Conservation (phyloP, 2,329 filamentous ascomycete genomes). For the Fusarium pseudocircinatum region DNA sequence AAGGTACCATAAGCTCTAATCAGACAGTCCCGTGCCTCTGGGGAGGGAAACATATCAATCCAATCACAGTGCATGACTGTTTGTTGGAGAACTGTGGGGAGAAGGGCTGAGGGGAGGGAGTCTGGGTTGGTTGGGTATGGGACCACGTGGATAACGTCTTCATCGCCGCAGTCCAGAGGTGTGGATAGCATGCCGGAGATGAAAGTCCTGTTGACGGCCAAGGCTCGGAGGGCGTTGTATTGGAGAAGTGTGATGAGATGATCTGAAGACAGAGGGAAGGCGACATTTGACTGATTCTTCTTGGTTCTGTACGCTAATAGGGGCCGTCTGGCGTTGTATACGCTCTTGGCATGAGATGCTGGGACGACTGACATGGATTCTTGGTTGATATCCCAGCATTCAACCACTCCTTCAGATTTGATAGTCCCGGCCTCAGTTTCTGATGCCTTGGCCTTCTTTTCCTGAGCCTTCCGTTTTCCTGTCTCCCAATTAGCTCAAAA, state of each 20-base stretch:
- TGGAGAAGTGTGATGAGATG: constrained; percentile 28
- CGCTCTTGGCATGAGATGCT: background rate
- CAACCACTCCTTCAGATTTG: background rate
- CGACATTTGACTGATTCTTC: background rate
- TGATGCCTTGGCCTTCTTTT: background rate
- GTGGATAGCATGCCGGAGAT: constrained; percentile 12
- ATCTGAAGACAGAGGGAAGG: constrained; percentile 12
- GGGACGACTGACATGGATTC: background rate
- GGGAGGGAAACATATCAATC: constrained; percentile 18
- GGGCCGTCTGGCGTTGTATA: background rate
- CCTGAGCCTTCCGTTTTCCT: constrained; percentile 7
- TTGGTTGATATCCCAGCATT: constrained; percentile 19
- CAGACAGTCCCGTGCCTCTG: constrained; percentile 1
- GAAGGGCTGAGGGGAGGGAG: background rate
- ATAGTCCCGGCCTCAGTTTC: background rate
- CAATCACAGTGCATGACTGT: constrained; percentile 19
- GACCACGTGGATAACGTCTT: constrained; percentile 6
- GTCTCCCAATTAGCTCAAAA: background rate
- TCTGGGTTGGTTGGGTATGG: constrained; percentile 5
- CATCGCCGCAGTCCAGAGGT: constrained; percentile 8
- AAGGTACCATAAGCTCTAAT: constrained; percentile 36
- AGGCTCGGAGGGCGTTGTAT: constrained; percentile 22
- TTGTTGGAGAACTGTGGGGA: constrained; percentile 19
- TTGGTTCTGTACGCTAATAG: background rate
- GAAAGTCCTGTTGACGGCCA: constrained; percentile 15